Conservation (phyloP, 176 grass and related monocot species). For the Leersia perrieri region DNA sequence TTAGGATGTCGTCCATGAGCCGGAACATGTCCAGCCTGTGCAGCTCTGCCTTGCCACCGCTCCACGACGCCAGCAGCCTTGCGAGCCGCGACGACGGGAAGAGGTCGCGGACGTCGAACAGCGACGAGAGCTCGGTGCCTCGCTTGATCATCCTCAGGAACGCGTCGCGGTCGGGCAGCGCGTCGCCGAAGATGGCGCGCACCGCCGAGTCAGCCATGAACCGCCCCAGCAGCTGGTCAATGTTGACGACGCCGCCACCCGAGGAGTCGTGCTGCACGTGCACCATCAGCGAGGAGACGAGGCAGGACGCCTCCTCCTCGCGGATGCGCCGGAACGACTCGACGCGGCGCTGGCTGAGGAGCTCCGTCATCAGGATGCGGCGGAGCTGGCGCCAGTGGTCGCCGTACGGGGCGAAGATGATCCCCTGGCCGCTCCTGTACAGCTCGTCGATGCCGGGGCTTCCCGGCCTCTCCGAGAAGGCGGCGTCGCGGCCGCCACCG, state of each 20-base stretch:
- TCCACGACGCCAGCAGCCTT: neutral
- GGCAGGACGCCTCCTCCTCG: constrained; percentile 29
- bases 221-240: neutral
- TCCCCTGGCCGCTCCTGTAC: constrained; percentile 3
- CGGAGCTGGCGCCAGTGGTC: constrained; percentile 36
- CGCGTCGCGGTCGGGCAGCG: neutral
- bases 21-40: neutral
- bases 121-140: neutral
- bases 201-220: constrained; percentile 29
- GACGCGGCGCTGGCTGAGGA: constrained; percentile 38
- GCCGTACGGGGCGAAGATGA: constrained; percentile 41
- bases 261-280: no score
- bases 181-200: constrained; percentile 22
- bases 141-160: neutral
- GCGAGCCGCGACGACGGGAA: constrained; percentile 31
- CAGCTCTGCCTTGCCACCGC: neutral
- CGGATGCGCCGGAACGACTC: constrained; percentile 26
- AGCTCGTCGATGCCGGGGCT: constrained; percentile 23
- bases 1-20: constrained; percentile 17
- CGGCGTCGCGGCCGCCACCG: constrained; percentile 38
- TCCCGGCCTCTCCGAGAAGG: constrained; percentile 19
- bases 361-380: constrained; percentile 38
- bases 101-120: constrained; percentile 37
- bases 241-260: neutral
- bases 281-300: constrained; percentile 15